A percentile compares a stretch with the other conserved stretches of the same genome.
These are phyloP conservation scores for Ascochyta viciae-villosae DNA, from an alignment of 2,329 filamentous ascomycete genomes.

Conservation along the genomic window DNA sequence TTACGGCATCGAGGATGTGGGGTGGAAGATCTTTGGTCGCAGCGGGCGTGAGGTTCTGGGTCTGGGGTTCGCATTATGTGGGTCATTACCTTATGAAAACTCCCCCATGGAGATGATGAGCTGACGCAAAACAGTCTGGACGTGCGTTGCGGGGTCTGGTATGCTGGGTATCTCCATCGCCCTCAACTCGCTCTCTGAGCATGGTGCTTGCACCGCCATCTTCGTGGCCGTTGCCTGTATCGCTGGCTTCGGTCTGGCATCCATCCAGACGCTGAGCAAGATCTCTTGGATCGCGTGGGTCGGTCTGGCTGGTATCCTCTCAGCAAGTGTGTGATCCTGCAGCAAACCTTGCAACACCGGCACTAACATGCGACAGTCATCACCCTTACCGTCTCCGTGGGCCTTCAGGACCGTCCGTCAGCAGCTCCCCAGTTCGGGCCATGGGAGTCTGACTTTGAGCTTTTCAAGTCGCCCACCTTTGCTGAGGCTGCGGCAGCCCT, in stretches of 20 bases:
- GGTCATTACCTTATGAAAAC: slow-evolving; percentile 42
- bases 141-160: slow-evolving; percentile 55
- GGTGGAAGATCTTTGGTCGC: slow-evolving; percentile 60
- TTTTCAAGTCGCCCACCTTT: slow-evolving; percentile 62
- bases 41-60: slow-evolving; percentile 57
- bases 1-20: slow-evolving; percentile 64
- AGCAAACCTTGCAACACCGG: background rate
- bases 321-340: slow-evolving; percentile 6
- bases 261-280: slow-evolving; percentile 65
- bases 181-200: slow-evolving; percentile 65
- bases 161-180: slow-evolving; percentile 66
- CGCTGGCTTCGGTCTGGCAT: slow-evolving; percentile 60
- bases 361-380: slow-evolving; percentile 12
- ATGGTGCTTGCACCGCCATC: slow-evolving; percentile 64
- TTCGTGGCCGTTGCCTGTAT: slow-evolving; percentile 57
- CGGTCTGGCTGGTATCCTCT: slow-evolving; percentile 18
- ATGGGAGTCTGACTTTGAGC: slow-evolving; percentile 55
- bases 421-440: slow-evolving; percentile 23
- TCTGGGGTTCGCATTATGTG: slow-evolving; percentile 43
- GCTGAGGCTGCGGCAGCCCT: slow-evolving; percentile 62
- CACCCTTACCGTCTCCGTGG: slow-evolving; percentile 24
- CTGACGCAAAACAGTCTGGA: slow-evolving; percentile 40
- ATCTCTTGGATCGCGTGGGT: slow-evolving; percentile 59
- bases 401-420: slow-evolving; percentile 25
- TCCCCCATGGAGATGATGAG: slow-evolving; percentile 24